Conservation (phyloP, 2,329 filamentous ascomycete species). For the Pseudophaeomoniella oleicola region DNA sequence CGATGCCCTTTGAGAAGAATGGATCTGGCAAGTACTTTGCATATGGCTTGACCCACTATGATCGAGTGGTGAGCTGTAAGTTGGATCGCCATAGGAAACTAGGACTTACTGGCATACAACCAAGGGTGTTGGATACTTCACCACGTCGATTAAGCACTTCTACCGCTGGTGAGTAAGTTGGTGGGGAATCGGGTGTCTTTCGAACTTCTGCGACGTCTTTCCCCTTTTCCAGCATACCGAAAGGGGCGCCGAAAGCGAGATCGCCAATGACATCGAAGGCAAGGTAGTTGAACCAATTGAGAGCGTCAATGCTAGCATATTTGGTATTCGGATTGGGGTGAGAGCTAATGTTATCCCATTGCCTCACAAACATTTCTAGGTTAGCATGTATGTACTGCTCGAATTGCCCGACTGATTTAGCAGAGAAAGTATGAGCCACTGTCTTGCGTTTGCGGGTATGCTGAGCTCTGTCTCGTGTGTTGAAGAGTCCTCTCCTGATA, state of each 20-base stretch:
- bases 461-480: slow-evolving; percentile 66
- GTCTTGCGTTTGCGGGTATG: slow-evolving; percentile 84
- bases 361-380: slow-evolving; percentile 54
- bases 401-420: slow-evolving; percentile 68
- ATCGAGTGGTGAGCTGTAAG: too few species aligned
- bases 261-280: slow-evolving; percentile 48
- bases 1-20: slow-evolving; percentile 63
- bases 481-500: slow-evolving; percentile 75
- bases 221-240: slow-evolving; percentile 69
- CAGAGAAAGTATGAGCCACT: slow-evolving; percentile 72
- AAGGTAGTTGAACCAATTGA: slow-evolving; percentile 67
- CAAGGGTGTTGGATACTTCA: slow-evolving; percentile 70
- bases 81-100: too few species aligned
- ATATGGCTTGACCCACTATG: slow-evolving; percentile 55
- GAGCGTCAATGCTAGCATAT: slow-evolving; percentile 53
- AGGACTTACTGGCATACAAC: slow-evolving; percentile 47
- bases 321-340: slow-evolving; percentile 32
- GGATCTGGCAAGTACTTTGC: slow-evolving; percentile 68
- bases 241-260: slow-evolving; percentile 58
- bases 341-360: slow-evolving; percentile 51
- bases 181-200: slow-evolving; percentile 41
- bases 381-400: slow-evolving; percentile 80
- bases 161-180: slow-evolving; percentile 62
- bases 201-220: slow-evolving; percentile 64
- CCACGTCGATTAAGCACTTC: slow-evolving; percentile 79